Base-by-base conservation (phyloP, 352 stramenopile species). In the Phytophthora aleatoria region DNA sequence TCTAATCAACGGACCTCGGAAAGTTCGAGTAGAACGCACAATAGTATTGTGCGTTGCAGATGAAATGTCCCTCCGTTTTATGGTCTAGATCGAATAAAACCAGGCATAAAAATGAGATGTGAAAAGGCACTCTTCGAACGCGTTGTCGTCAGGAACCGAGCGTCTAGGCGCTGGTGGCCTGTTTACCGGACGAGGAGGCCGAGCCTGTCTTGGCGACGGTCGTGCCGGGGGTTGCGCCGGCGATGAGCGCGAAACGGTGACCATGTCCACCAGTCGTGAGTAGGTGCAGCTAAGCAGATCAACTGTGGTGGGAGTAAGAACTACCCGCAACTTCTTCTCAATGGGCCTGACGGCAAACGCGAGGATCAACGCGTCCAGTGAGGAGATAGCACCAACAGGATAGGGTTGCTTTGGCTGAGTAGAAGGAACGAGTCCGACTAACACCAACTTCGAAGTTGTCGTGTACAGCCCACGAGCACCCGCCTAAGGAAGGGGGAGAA, bases 351-450 rank as follows among this genome's bases (percentile, higher is more conserved):
- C 10, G 42, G 42, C n/a, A 49, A 49, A 49, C 16, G 20, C n/a
- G 12, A 20, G 15, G 12, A 49, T 49, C 42, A 49, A 28, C 20
- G 20, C 16, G 20, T n/a, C 42, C 42, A 31, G 16, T 31, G 42
- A 49, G 42, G 42, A 49, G 20, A 49, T 3, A 31, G 13, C 42
- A 31, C 42, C 5, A 3, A 30, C 20, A 31, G 16, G 9, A 49
- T 31, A 15, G 13, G 16, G 42, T 49, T 31, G 7, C 42, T 11
- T 49, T 49, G 20, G 6, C 16, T 49, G 42, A 31, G 20, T 49
- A 49, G 42, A 49, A 12, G 42, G 8, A 49, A 31, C 43, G 15
- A 30, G 43, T 33, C 43, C 43, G 43, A 50, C 43, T 50, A 50
- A 50, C 43, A 30, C 43, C 24, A 33, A 30, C 43, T 50, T 27